phyloP scores from a whole-genome alignment of 495 filamentous ascomycete genomes.

The Halenospora varia region DNA sequence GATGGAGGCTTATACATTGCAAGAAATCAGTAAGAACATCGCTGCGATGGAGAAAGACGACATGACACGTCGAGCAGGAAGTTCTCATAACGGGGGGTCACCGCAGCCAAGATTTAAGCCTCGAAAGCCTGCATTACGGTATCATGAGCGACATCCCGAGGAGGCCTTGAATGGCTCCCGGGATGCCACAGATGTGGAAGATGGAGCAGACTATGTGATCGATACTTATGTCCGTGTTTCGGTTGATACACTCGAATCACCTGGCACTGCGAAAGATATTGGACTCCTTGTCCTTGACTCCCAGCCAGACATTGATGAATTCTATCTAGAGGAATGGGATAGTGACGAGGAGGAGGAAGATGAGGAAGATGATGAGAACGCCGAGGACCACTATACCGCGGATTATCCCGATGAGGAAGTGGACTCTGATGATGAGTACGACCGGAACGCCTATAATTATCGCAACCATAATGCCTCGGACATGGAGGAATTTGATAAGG shows the following conservation, averaged over 20 bases:
- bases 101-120: conserved; percentile 34
- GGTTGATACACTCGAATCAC: conserved; percentile 36
- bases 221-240: conserved; percentile 52
- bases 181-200: conserved; percentile 30
- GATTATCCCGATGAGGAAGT: conserved; percentile 56
- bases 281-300: conserved; percentile 49
- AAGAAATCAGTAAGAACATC: conserved; percentile 42
- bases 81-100: conserved; percentile 17
- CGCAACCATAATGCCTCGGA: conserved; percentile 41
- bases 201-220: conserved; percentile 47
- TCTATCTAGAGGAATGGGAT: conserved; percentile 41
- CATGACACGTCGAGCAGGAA: conserved; percentile 5
- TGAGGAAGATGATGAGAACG: conserved; percentile 51
- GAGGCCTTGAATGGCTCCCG: conserved; percentile 25
- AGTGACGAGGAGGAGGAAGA: conserved; percentile 43
- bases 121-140: conserved; percentile 41
- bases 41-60: conserved; percentile 19
- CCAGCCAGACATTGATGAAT: conserved; percentile 47
- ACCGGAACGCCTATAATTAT: conserved; percentile 40
- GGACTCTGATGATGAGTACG: conserved; percentile 48
- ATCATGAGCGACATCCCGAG: conserved; percentile 42
- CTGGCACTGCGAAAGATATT: conserved; percentile 34
- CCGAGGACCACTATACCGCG: conserved; percentile 49
- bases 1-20: conserved; percentile 46
- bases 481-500: conserved; percentile 33